Conservation (phyloP, 2,329 filamentous ascomycete genomes). For the Monilinia laxa region DNA sequence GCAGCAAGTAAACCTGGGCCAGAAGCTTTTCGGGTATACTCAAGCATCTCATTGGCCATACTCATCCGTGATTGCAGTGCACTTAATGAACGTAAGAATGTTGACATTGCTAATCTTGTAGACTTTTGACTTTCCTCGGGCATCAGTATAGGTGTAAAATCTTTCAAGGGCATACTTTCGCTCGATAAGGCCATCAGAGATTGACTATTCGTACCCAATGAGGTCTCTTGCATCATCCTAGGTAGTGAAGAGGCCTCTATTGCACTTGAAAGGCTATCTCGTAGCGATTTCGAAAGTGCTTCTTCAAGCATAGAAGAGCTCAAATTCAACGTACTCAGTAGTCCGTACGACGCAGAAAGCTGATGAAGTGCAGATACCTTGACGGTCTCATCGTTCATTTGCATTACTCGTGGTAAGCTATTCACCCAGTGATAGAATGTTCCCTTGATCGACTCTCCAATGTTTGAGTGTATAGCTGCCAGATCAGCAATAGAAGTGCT, state of each 20-base stretch:
- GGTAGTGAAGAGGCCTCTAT: constrained; percentile 31
- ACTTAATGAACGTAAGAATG: constrained; percentile 57
- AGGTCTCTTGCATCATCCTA: constrained; percentile 34
- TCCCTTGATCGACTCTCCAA: constrained; percentile 65
- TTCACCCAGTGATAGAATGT: constrained; percentile 79
- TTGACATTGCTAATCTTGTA: constrained; percentile 57
- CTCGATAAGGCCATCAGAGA: constrained; percentile 35
- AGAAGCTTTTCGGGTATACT: constrained; percentile 57
- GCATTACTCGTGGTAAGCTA: constrained; percentile 78
- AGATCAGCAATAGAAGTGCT: constrained; percentile 58
- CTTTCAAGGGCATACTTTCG: constrained; percentile 28
- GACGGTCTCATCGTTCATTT: constrained; percentile 74
- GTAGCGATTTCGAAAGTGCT: constrained; percentile 64
- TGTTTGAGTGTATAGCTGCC: constrained; percentile 58
- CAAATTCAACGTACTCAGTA: constrained; percentile 63
- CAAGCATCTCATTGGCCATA: constrained; percentile 65
- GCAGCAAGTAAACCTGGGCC: constrained; percentile 64
- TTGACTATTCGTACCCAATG: constrained; percentile 37
- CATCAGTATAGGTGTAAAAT: constrained; percentile 63
- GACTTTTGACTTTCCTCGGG: constrained; percentile 64
- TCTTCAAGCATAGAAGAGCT: constrained; percentile 67
- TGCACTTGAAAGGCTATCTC: constrained; percentile 64
- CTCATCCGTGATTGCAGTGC: constrained; percentile 58
- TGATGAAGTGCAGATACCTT: constrained; percentile 73
- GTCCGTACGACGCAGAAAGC: constrained; percentile 68